phyloP scores from a whole-genome alignment of 306 rosid species.

The Pyrus communis region DNA sequence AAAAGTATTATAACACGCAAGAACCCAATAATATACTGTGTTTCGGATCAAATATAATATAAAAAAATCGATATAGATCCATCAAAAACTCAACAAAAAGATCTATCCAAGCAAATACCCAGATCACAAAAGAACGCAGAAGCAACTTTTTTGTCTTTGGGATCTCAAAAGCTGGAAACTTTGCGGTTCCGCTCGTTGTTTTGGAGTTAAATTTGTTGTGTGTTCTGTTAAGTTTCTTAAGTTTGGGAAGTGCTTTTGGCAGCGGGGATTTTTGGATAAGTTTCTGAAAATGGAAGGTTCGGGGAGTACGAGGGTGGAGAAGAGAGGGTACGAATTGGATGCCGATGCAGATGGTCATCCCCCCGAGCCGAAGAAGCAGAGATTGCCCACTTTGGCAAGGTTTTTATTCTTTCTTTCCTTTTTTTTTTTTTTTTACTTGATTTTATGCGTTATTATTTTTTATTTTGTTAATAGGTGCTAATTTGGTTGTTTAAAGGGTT shows the following conservation, averaged over 20 bases:
- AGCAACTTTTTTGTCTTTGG: background rate
- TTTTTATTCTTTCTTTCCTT: constrained; percentile 5
- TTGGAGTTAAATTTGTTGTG: background rate
- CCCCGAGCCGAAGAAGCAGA: constrained; percentile 49
- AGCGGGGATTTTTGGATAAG: constrained; percentile 29
- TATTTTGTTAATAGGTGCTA: background rate
- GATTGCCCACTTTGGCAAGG: constrained; percentile 76
- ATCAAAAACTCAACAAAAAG: background rate
- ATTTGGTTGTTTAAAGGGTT: background rate
- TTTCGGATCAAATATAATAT: constrained; percentile 10
- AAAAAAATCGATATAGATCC: constrained; percentile 2
- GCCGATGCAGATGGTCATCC: constrained; percentile 21
- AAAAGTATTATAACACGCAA: background rate
- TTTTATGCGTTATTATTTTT: background rate
- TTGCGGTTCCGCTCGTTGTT: background rate
- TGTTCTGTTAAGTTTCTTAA: constrained; percentile 40
- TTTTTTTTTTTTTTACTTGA: background rate
- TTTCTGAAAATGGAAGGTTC: constrained; percentile 67
- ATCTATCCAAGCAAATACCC: background rate
- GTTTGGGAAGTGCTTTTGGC: constrained; percentile 22
- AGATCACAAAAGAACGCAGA: background rate
- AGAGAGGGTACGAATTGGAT: constrained; percentile 46
- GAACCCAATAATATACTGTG: background rate
- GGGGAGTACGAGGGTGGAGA: constrained; percentile 42
- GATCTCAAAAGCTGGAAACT: background rate